These are phyloP conservation scores for Penicillium canariense DNA, from an alignment of 495 filamentous ascomycete genomes.

Conservation along the genomic window DNA sequence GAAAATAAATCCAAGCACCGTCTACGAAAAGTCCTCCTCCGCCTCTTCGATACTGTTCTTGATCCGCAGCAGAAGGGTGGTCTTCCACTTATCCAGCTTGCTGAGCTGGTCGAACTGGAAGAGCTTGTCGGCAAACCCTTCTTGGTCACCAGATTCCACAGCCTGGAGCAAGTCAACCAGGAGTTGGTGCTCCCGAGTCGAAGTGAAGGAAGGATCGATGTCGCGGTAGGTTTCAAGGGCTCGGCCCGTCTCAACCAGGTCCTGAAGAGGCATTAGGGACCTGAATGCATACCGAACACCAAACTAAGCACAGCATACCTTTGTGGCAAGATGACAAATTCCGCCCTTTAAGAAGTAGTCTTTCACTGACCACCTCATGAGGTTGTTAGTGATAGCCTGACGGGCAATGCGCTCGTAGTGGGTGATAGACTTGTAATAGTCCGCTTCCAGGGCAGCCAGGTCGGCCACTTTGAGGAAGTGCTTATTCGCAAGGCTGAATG, in stretches of 20 bases:
- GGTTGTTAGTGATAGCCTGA: constrained; percentile 67
- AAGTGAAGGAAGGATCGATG: constrained; percentile 71
- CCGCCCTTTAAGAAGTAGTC: constrained; percentile 91
- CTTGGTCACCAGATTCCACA: constrained; percentile 70
- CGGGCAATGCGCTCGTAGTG: constrained; percentile 78
- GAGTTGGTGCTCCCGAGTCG: constrained; percentile 74
- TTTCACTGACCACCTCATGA: constrained; percentile 90
- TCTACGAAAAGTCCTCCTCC: constrained; percentile 71
- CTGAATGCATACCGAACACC: not conserved
- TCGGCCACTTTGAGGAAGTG: constrained; percentile 86
- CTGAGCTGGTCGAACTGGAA: constrained; percentile 86
- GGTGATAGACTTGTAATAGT: constrained; percentile 78
- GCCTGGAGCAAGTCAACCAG: constrained; percentile 70
- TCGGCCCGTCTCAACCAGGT: constrained; percentile 70
- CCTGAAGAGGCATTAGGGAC: constrained; percentile 32
- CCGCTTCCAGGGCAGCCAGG: constrained; percentile 70
- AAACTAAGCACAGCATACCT: constrained; percentile 34
- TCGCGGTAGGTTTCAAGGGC: constrained; percentile 80
- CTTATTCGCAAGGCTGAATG: constrained; percentile 76
- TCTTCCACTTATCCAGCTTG: constrained; percentile 95
- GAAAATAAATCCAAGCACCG: constrained; percentile 14
- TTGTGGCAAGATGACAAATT: constrained; percentile 74
- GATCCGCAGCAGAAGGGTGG: constrained; percentile 73
- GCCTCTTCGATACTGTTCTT: constrained; percentile 78
- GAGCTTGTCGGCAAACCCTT: constrained; percentile 79